These are phyloP conservation scores for Penicillium chermesinum DNA, from an alignment of 495 filamentous ascomycete species.

Conservation along the genomic window DNA sequence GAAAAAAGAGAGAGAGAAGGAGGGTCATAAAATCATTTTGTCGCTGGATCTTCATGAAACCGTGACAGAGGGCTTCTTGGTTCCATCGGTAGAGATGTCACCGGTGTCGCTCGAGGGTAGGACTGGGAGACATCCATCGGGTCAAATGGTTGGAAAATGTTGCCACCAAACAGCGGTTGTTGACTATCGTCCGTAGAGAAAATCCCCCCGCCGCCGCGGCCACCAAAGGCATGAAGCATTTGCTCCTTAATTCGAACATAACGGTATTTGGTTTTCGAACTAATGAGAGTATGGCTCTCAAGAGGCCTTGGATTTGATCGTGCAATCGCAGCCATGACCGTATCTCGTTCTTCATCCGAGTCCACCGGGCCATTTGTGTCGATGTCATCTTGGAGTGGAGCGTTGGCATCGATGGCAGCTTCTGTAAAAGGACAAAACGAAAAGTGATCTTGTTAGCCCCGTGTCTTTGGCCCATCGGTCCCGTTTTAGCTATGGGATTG, in stretches of 20 bases:
- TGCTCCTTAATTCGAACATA: constrained; percentile 85
- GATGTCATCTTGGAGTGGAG: constrained; percentile 78
- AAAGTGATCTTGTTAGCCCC: too few relatives aligned
- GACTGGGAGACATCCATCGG: constrained; percentile 18
- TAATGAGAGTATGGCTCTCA: constrained; percentile 58
- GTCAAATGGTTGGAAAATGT: constrained; percentile 31
- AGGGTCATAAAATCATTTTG: constrained; percentile 17
- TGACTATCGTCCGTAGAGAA: constrained; percentile 40
- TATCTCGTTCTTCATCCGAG: constrained; percentile 85
- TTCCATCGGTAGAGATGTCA: constrained; percentile 11
- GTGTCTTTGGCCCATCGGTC: too few relatives aligned
- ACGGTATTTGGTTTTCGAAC: constrained; percentile 69
- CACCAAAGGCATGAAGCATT: constrained; percentile 66
- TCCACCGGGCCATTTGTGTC: constrained; percentile 76
- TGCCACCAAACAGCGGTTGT: constrained; percentile 20
- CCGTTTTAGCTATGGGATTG: too few relatives aligned
- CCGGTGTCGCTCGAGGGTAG: constrained; percentile 18
- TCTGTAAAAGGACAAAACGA: constrained; percentile 44
- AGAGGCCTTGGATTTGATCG: constrained; percentile 71
- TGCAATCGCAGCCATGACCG: constrained; percentile 78
- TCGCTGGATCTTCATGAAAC: constrained; percentile 3
- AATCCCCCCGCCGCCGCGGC: constrained; percentile 39
- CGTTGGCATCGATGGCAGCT: constrained; percentile 88
- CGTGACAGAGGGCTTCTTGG: constrained; percentile 20
- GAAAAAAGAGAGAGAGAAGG: not conserved